These are phyloP conservation scores for Capsicum baccatum DNA, from an alignment of 257 asterid species.

Conservation along the genomic window DNA sequence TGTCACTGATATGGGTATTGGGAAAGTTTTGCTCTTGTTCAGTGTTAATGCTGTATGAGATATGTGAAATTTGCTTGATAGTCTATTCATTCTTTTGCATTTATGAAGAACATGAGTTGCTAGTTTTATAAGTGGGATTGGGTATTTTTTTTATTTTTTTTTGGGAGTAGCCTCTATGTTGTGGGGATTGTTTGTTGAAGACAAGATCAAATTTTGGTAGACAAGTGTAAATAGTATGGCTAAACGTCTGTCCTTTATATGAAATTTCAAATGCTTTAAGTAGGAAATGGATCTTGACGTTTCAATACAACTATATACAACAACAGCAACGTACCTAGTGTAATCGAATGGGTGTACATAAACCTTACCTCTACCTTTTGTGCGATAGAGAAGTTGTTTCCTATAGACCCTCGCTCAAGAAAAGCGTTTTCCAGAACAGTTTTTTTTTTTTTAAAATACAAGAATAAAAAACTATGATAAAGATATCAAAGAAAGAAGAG, in stretches of 20 bases:
- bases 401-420: not conserved
- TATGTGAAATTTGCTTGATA: not conserved
- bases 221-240: conserved; percentile 2
- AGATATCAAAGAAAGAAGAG: too few species aligned
- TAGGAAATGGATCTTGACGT: not conserved
- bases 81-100: not conserved
- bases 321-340: not conserved
- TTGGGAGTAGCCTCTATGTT: not conserved
- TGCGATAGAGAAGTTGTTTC: not conserved
- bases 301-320: not conserved
- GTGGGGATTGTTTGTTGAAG: not conserved
- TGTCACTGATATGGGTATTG: not conserved
- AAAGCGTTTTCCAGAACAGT: not conserved
- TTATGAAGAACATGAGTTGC: not conserved
- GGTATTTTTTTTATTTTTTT: not conserved
- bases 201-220: conserved; percentile 13
- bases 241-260: not conserved
- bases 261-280: conserved; percentile 12
- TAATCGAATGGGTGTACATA: not conserved
- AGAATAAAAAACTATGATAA: too few species aligned
- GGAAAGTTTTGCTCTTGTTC: not conserved
- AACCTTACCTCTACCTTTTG: not conserved
- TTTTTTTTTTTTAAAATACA: not conserved
- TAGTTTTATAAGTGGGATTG: not conserved
- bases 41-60: not conserved